Base-by-base conservation (phyloP, 2,329 filamentous ascomycete genomes). In the Lizonia empirigonia region DNA sequence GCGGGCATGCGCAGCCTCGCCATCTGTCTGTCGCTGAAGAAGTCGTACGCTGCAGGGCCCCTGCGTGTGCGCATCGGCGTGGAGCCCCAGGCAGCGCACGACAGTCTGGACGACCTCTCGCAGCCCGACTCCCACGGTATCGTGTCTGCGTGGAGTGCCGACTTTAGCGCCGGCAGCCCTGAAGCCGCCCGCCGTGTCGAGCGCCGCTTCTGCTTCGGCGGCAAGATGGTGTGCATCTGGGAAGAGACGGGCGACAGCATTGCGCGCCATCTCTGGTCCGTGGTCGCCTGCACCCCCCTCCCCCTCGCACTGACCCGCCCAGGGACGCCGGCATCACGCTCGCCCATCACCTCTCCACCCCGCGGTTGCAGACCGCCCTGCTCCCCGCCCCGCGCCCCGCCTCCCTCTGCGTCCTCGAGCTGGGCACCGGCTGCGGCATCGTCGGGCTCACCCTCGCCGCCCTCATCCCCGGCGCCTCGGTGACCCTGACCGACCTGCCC, bases 211-310 rank as follows among this genome's bases (percentile, higher is more conserved):
- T 62, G 63, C 10, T 71, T 81, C 7, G 61, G 73, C 5, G 67
- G 71, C 27, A 69, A 73, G 5, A 64, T 65, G 5, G 60, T 85
- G 8, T 70, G 71, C 26, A 81, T 89, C 35, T 85, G 82, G 76
- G 87, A 90, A 67, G 87, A 89, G 63, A 87, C 85, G 0, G 86
- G 86, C 4, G 86, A 90, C 63, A 88, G 85, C 66, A 89, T 90
- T 63, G 87, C 87, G 5, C 77, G 85, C 33, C 87, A 90, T 73
- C 78, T 89, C 39, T 90, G 87, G 87, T 86, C 77, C 66, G 34
- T 30, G 16, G 18, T 32, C 20, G 15, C 8, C 1, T 6, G 4
- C 9, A 20, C n/a, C 16, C 44, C 26, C 7, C 19, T 8, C 9
- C 19, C 15, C 23, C 34, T 18, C n/a, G n/a, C n/a, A 40, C 47